Base-by-base conservation (phyloP, 176 grass and related monocot genomes). In the Aegilops speltoides region DNA sequence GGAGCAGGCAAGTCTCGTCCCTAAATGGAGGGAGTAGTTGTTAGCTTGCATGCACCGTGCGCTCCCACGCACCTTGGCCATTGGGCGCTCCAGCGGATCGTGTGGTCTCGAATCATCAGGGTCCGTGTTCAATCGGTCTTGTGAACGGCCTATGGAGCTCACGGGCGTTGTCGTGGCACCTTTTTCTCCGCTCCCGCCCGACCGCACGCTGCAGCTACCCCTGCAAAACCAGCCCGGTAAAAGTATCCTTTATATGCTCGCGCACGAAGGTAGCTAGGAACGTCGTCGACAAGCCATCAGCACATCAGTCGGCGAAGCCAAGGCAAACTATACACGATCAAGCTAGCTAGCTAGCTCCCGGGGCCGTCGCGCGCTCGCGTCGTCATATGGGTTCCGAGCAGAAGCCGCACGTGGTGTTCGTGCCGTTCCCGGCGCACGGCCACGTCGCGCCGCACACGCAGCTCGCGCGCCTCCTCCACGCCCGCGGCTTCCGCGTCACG, bases 361-460 rank as follows among this genome's bases (percentile, higher is more conserved):
- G 6, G 28, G 66, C 17, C 6, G 15, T 70, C 32, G 69, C 12
- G 40, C 40, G 45, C 45, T 64, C 62, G 62, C 62, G 5, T 15
- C 11, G 25, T 38, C 38, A 0, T 0, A 74, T 74, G 71, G 71
- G 71, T 13, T 74, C 71, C 6, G 40, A 1, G 71, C 71, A 26
- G 71, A 46, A 74, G 71, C 40, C 71, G 0, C 71, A 74, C 23
- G 71, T 28, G 6, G 71, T 74, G 71, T 74, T 74, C 71, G 71
- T 74, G 71, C 41, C 71, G 71, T 74, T 74, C 71, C 71, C 71
- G 71, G 71, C 71, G 71, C 71, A 74, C 71, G 71, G 71, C 71
- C 71, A 74, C 41, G 71, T 74, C 71, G 40, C 40, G 6, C 71
- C 71, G 7, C 71, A 74, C 71, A 6, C 25, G 40, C 71, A 74